Base-by-base conservation (phyloP, 768 basidiomycete genomes). In the Cantharellus anzutake region DNA sequence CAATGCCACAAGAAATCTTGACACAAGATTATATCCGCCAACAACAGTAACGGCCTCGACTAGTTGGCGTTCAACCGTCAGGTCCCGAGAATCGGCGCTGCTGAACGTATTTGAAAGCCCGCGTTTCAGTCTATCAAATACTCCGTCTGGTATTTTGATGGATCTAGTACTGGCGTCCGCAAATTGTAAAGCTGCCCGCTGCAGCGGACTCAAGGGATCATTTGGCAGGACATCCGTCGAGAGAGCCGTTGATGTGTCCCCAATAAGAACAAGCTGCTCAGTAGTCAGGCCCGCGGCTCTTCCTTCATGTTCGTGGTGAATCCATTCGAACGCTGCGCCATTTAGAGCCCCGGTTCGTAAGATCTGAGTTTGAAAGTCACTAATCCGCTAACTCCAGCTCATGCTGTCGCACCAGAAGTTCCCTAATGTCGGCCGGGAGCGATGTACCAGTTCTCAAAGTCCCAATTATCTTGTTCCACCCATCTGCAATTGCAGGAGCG, bases 221-320 rank as follows among this genome's bases (percentile, higher is more conserved):
- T 59, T 52, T 56, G 41, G 14, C 60, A 56, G 42, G 56, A 40
- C 29, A 56, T 60, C 14, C 58, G 52, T 37, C 11, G 52, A 58
- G 48, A 59, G 42, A 61, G 66, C 61, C 4, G 67, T 58, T 38
- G 66, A 64, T 4, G 66, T 62, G 37, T 65, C 57, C 52, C 69
- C 65, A 57, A 72, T 64, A 51, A 65, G 64, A 38, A 62, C 61
- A 42, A 71, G 66, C 56, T 72, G 68, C 4, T 65, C 68, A 42
- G 67, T 66, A 14, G 69, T 69, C 16, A 71, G 60, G 40, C 70
- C 70, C 3, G 61, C 71, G 39, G 62, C 52, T 35, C 70, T 65
- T n/a, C 65, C 70, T 42, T 68, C 65, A 35, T 68, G 65, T 55
- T 70, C 69, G 63, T 72, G 71, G 56, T 69, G 68, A 41, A 70